Evolutionary conservation across 1,284 basidiomycete genomes (phyloP).

Genomic region (Amylostereum chailletii): DNA sequence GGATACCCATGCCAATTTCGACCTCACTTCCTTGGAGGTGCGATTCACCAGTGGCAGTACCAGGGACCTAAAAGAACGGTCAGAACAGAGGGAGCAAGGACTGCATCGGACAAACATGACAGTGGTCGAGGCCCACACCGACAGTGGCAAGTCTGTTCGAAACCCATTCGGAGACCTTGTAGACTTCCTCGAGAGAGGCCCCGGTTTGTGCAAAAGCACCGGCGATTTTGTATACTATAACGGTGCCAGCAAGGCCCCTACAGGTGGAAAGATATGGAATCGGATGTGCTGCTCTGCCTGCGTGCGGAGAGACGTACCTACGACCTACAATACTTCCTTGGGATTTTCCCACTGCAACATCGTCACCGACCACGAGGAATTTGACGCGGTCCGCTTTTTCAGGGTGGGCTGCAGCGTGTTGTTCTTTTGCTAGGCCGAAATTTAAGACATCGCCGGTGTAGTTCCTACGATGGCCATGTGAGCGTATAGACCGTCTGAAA

Average conservation of each 20-base stretch:
- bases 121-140: conserved; percentile 89
- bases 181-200: conserved; percentile 66
- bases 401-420: conserved; percentile 66
- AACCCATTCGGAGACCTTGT: conserved; percentile 61
- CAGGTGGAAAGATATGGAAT: not conserved
- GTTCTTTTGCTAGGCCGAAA: conserved; percentile 88
- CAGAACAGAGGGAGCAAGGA: not conserved
- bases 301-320: conserved; percentile 31
- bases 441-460: conserved; percentile 90
- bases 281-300: not conserved
- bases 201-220: conserved; percentile 75
- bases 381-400: conserved; percentile 61
- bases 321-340: conserved; percentile 80
- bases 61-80: conserved; percentile 54
- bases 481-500: not conserved
- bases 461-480: conserved; percentile 37
- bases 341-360: conserved; percentile 77
- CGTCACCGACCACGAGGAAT: conserved; percentile 86
- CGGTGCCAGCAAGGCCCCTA: conserved; percentile 83
- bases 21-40: conserved; percentile 62
- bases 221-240: conserved; percentile 89
- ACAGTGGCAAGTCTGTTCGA: conserved; percentile 69
- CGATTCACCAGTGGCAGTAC: conserved; percentile 55
- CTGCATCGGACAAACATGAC: conserved; percentile 50
- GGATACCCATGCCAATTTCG: conserved; percentile 86